These are phyloP conservation scores for Amylocystis lapponica DNA, from an alignment of 768 basidiomycete species.

Conservation along the genomic window DNA sequence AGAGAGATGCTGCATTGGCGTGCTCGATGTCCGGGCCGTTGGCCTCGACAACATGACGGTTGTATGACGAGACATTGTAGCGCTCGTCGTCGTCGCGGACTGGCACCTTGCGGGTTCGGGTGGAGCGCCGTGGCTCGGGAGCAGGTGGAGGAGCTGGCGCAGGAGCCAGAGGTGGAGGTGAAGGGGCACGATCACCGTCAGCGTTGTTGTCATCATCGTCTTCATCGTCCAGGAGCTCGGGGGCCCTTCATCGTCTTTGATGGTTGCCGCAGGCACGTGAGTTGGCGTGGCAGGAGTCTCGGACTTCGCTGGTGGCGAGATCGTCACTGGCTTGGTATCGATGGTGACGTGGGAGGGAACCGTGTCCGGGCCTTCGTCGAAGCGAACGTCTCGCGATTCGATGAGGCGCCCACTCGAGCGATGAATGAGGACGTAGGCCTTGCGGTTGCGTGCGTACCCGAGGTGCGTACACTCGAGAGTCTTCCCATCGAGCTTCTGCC, in stretches of 20 bases:
- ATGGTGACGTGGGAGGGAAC: not conserved
- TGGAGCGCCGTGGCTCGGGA: not conserved
- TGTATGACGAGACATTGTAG: slow-evolving; percentile 3
- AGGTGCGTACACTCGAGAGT: slow-evolving; percentile 12
- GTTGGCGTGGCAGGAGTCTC: not conserved
- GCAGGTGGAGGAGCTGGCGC: not conserved
- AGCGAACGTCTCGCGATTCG: not conserved
- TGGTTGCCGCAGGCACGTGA: not conserved
- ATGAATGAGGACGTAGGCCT: slow-evolving; percentile 12
- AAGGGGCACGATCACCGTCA: too few relatives aligned
- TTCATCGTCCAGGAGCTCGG: not conserved
- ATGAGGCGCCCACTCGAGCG: not conserved
- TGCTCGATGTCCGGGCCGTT: slow-evolving; percentile 3
- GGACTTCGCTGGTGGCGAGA: not conserved
- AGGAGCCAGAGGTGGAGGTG: not conserved
- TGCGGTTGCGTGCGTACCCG: slow-evolving; percentile 16
- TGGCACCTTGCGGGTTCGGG: not conserved
- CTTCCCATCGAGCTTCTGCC: slow-evolving; percentile 5
- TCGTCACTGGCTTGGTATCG: not conserved
- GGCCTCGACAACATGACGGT: slow-evolving; percentile 5
- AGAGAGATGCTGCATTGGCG: not conserved
- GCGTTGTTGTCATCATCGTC: not conserved
- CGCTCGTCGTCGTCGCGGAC: not conserved
- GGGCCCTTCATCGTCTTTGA: not conserved
- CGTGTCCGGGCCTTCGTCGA: not conserved